Evolutionary conservation across 2,329 filamentous ascomycete genomes (phyloP).

Genomic region (Ophiostoma perfectum): DNA sequence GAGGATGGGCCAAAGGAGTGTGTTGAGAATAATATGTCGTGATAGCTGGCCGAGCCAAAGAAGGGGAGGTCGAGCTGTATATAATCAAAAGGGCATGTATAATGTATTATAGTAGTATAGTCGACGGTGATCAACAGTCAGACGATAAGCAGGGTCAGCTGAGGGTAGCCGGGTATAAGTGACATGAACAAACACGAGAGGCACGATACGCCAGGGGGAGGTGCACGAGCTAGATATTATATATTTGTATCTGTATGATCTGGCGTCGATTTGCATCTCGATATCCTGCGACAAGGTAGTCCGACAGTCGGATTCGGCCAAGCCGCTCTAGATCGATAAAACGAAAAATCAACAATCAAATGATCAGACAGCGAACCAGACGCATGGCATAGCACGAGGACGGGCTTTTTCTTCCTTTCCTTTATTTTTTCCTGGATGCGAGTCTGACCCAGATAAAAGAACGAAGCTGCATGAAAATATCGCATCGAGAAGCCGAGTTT

Average conservation of each 20-base stretch:
- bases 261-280: not conserved
- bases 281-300: not conserved
- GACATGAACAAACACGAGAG: not conserved
- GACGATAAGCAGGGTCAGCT: conserved; percentile 1
- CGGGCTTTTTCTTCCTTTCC: not conserved
- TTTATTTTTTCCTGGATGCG: not conserved
- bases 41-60: not conserved
- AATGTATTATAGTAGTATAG: not conserved
- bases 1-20: not conserved
- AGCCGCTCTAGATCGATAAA: not conserved
- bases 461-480: not conserved
- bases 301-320: conserved; percentile 10
- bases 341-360: not conserved
- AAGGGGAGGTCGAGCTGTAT: not conserved
- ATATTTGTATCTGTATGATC: not conserved
- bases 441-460: too few species aligned
- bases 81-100: not conserved
- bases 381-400: not conserved
- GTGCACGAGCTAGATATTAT: conserved; percentile 6
- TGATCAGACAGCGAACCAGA: not conserved
- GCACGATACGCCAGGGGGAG: conserved; percentile 2
- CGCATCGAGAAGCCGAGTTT: not conserved
- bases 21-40: not conserved
- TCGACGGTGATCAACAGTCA: not conserved
- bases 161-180: conserved; percentile 3